Base-by-base conservation (phyloP, 495 filamentous ascomycete species). In the Penicillium diatomitis region DNA sequence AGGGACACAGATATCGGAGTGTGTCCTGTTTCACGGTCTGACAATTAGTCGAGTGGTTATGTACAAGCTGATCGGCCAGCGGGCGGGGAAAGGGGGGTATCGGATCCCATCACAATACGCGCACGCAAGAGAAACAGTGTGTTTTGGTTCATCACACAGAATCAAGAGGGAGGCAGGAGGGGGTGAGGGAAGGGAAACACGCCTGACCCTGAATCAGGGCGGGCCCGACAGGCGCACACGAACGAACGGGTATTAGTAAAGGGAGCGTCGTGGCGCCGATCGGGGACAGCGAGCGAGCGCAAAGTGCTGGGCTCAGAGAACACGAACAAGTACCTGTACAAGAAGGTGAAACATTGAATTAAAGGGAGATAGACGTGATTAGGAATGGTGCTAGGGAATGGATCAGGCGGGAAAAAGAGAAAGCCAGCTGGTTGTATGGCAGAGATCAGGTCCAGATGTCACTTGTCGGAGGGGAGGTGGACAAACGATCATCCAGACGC, bases 41-140 rank as follows among this genome's bases (percentile, higher is more conserved):
- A 46, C 46, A 51, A 54, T 41, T 49, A 47, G 46, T 43, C 44
- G 50, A 47, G 49, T 20, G 20, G 20, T 36, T 69, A 69, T 71
- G 66, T 69, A 71, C 66, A 68, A 68, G 63, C 60, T 62, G 68
- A 62, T 64, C 51, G 45, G 59, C 49, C 60, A 55, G 41, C 27
- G 55, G 55, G 38, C 46, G 49, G 44, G 46, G 46, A 33, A 45
- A 28, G 38, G 46, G 56, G 36, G 51, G 10, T 44, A 43, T 33
- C 11, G 1, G 28, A 32, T 6, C 12, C 33, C 37, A 47, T 39
- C 36, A 39, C 43, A 32, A 51, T 47, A 49, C 51, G 50, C 41
- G 47, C 31, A 46, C 54, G 32, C 8, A 39, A 32, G 43, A 41
- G 50, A 36, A 52, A 51, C 44, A 12, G 48, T 46, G 51, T 51